Percentiles rank a stretch among this genome's conserved stretches.
Evolutionary conservation across 2,329 filamentous ascomycete genomes (phyloP).

Genomic region (Pestalotiopsis sp.): DNA sequence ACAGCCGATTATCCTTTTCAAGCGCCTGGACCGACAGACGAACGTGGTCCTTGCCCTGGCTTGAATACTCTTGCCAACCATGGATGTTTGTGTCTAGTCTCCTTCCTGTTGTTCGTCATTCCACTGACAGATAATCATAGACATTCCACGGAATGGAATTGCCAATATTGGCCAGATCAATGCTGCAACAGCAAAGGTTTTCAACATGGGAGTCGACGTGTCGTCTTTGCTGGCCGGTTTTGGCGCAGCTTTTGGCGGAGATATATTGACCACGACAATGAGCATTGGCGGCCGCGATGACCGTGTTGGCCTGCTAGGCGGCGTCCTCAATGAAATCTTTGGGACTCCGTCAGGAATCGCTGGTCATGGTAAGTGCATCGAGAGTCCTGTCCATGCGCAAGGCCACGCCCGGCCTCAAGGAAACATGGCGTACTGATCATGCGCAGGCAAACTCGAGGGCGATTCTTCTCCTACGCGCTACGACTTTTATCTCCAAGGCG

Average conservation of each 20-base stretch:
- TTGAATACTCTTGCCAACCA: conserved; percentile 31
- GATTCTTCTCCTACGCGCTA: conserved; percentile 17
- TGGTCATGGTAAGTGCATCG: conserved; percentile 13
- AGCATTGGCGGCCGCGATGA: conserved; percentile 16
- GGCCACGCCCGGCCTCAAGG: not conserved
- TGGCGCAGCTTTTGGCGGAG: conserved; percentile 14
- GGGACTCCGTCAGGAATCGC: conserved; percentile 16
- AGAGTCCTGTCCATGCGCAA: not conserved
- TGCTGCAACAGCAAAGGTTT: conserved; percentile 14
- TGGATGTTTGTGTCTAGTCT: conserved; percentile 14
- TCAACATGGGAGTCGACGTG: conserved; percentile 16
- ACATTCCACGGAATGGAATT: conserved; percentile 13
- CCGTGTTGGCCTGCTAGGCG: conserved; percentile 15
- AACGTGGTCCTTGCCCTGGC: conserved; percentile 28
- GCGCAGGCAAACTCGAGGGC: conserved; percentile 14
- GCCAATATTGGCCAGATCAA: conserved; percentile 16
- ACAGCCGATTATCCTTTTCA: conserved; percentile 7
- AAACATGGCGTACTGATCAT: not conserved
- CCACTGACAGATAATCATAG: not conserved
- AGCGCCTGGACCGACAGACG: conserved; percentile 17
- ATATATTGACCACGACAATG: conserved; percentile 15
- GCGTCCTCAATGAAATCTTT: conserved; percentile 15
- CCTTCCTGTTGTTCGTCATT: not conserved
- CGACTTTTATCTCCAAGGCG: conserved; percentile 18
- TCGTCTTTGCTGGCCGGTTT: conserved; percentile 11